A percentile compares a stretch with the other conserved stretches of the same genome.
Evolutionary conservation across 2,329 filamentous ascomycete species (phyloP).

Genomic region (Rutstroemia sydowiana): DNA sequence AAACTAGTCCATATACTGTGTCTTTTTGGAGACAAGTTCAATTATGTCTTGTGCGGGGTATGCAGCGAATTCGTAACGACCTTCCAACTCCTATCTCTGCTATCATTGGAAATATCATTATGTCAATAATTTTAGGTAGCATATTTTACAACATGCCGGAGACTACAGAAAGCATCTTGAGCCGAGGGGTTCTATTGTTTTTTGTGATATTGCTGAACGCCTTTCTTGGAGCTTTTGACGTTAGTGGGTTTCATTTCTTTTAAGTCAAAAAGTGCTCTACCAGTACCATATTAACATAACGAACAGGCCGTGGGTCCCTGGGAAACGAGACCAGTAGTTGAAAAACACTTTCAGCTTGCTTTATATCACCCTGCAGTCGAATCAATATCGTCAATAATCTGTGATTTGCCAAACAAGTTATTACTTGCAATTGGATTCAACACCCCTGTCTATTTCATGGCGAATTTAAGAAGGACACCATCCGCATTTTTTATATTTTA

Average conservation of each 20-base stretch:
- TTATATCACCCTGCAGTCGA: slow-evolving; percentile 88
- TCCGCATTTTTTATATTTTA: slow-evolving; percentile 79
- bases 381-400: slow-evolving; percentile 78
- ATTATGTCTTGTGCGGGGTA: slow-evolving; percentile 75
- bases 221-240: slow-evolving; percentile 54
- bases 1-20: slow-evolving; percentile 29
- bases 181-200: slow-evolving; percentile 55
- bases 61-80: slow-evolving; percentile 57
- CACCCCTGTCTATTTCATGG: slow-evolving; percentile 77
- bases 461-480: slow-evolving; percentile 57
- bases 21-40: slow-evolving; percentile 56
- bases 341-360: slow-evolving; percentile 82
- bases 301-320: too few relatives aligned
- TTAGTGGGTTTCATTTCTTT: slow-evolving; percentile 29
- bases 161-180: slow-evolving; percentile 49
- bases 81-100: slow-evolving; percentile 8
- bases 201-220: slow-evolving; percentile 60
- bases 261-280: too few relatives aligned
- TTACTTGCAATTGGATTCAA: slow-evolving; percentile 71
- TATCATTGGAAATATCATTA: slow-evolving; percentile 30
- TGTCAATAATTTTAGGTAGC: slow-evolving; percentile 54
- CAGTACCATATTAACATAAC: too few relatives aligned
- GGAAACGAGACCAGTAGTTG: slow-evolving; percentile 81
- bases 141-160: slow-evolving; percentile 53
- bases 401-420: slow-evolving; percentile 79